Conservation (phyloP, 345 rosid species). For the Eucalyptus dawsonii region DNA sequence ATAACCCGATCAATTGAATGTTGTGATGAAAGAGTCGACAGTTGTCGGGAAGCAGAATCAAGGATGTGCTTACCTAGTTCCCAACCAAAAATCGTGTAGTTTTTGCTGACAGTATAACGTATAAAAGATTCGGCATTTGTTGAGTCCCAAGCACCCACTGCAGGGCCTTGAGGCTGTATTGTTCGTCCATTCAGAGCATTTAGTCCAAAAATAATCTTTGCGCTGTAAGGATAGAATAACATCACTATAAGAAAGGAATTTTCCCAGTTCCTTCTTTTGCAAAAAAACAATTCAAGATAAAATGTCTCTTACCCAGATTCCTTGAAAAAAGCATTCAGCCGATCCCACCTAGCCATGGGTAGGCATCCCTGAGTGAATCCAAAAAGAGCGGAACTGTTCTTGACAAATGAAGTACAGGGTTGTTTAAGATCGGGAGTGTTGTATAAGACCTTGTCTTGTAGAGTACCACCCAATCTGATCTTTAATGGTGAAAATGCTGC, state of each 20-base stretch:
- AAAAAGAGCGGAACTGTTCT: constrained; percentile 27
- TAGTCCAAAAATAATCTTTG: constrained; percentile 61
- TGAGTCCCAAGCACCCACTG: constrained; percentile 66
- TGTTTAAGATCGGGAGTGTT: constrained; percentile 18
- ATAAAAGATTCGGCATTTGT: constrained; percentile 68
- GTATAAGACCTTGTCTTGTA: constrained; percentile 63
- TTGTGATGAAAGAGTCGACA: neutral
- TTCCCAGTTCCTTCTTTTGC: neutral
- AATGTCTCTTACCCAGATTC: constrained; percentile 30
- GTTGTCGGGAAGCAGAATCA: neutral
- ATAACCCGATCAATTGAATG: neutral
- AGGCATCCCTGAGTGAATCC: constrained; percentile 59
- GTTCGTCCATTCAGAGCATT: constrained; percentile 57
- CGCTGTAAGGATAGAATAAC: constrained; percentile 20
- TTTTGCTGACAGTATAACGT: constrained; percentile 34
- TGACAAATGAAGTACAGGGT: constrained; percentile 32
- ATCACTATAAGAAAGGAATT: neutral
- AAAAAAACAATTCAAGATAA: neutral
- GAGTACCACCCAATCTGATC: constrained; percentile 60
- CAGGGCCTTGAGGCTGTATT: constrained; percentile 25
- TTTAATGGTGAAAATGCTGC: constrained; percentile 64
- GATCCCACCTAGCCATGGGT: constrained; percentile 61
- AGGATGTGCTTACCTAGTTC: constrained; percentile 56
- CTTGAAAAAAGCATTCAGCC: constrained; percentile 46
- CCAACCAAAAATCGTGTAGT: constrained; percentile 52